Conservation (phyloP, 805 yeast species). For the Kuraishia borneana region DNA sequence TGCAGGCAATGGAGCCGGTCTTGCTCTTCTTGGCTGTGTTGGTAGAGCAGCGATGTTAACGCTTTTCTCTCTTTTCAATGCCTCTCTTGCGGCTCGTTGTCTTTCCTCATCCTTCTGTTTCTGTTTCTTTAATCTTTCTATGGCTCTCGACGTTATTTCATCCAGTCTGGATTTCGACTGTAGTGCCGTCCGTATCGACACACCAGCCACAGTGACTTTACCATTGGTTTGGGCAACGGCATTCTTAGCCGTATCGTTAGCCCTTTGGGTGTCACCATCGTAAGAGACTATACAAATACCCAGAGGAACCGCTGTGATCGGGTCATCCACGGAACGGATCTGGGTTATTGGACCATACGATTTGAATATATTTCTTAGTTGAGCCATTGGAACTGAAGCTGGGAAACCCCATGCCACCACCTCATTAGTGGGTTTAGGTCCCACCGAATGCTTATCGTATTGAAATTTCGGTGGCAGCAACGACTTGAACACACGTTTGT, state of each 20-base stretch:
- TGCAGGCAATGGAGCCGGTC: background rate
- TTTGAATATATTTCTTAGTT: conserved; percentile 40
- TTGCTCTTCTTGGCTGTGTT: background rate
- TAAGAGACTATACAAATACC: conserved; percentile 59
- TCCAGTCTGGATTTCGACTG: conserved; percentile 31
- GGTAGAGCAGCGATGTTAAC: background rate
- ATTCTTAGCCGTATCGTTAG: conserved; percentile 32
- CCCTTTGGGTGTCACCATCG: conserved; percentile 42
- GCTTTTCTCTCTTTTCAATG: conserved; percentile 1
- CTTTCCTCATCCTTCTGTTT: conserved; percentile 22
- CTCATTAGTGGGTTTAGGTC: conserved; percentile 63
- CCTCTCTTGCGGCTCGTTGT: conserved; percentile 8
- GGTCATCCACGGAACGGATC: conserved; percentile 52
- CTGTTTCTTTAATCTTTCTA: conserved; percentile 25
- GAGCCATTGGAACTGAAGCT: conserved; percentile 31
- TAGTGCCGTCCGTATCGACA: conserved; percentile 38
- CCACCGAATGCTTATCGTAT: conserved; percentile 64
- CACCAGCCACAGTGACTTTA: conserved; percentile 38
- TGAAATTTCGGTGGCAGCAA: conserved; percentile 20
- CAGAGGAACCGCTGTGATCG: conserved; percentile 66
- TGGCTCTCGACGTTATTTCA: conserved; percentile 16
- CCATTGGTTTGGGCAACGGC: conserved; percentile 30
- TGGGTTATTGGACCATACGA: conserved; percentile 55
- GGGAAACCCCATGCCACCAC: conserved; percentile 63
- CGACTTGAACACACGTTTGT: conserved; percentile 7